Evolutionary conservation across 805 yeast genomes (phyloP), one percentile per base, ranked within the genome.

Genomic region (Lipomyces anomalus): DNA sequence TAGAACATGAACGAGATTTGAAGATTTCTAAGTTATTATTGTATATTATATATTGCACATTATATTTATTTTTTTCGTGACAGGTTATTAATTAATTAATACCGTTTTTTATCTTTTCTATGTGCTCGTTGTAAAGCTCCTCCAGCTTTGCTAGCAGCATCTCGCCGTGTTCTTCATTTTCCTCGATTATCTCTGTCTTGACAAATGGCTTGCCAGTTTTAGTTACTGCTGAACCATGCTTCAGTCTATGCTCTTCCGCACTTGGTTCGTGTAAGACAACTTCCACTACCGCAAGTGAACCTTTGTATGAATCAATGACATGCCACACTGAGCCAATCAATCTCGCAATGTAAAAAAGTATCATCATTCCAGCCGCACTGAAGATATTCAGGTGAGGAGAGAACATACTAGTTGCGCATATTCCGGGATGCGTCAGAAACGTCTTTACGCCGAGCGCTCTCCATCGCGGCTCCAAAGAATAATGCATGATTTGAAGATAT

Each of bases 371-470:
- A 54, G 83, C 79, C 61, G 78, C 85, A 1, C 95, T 82, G 63
- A 89, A 71, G 3, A 83, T 65, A 61, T 87, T 88, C 61, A 92
- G 73, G 75, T 84, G 45, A 22, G 48, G 56, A 79, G 76, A 64
- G 57, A 85, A 87, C 3, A 94, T 82, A 50, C 81, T 81, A 43
- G 94, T 82, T 20, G 82, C 82, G 65, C 92, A 88, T 22, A 92
- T 85, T 16, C 99, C 98, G 0, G 99, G 99, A 49, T 92, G 96
- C 4, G 84, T 79, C 28, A 90, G 67, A 66, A 84, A 88, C 60
- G 84, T 88, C 40, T 68, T 70, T 40, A 90, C 75, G 1, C 80
- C 83, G 9, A 73, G 57, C 24, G 67, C 56, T 22, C 60, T 58
- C 59, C 86, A 66, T 17, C 67, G 55, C 47, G 74, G 61, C 62